Evolutionary conservation across 192 early-diverging fungal genomes (phyloP), one percentile per base, ranked within the genome.

Genomic region (Martensiomyces pterosporus): DNA sequence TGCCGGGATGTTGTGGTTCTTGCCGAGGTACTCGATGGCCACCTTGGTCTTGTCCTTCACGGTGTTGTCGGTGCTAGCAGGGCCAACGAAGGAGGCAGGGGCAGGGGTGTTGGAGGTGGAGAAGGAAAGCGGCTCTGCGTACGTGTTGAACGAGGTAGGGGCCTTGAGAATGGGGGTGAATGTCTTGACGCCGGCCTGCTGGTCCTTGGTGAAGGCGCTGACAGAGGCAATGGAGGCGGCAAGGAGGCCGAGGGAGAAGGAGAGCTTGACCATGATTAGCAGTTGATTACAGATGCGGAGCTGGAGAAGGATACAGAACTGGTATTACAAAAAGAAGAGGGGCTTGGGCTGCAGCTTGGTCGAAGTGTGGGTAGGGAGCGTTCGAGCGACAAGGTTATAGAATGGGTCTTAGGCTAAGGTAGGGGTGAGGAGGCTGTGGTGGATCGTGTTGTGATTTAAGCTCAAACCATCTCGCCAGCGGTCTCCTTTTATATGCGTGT

Each of bases 131-230:
- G 60, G 60, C 9, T 24, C 15, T 15, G 26, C 24, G 46, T 61
- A 61, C 18, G 54, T 51, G 21, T 38, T 61, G 22, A 61, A 47
- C 33, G n/a, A 7, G 0, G 50, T 24, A 7, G 23, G n/a, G 38
- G 21, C 25, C 46, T 49, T 49, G 13, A 62, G 60, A 14, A 22
- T 15, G 2, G 60, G 60, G 3, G 46, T 44, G 36, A 62, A 62
- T 25, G 46, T 52, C 35, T 48, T 62, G 21, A 61, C 29, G 29
- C 29, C 29, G 29, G 29, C 29, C 29, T 32, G 29, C 29, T 5
- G 29, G 29, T 32, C 29, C 29, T 32, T 32, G 29, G 29, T 8
- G 5, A 12, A 8, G 29, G 5, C 29, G 5, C 6, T 12, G 29
- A 12, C 29, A 32, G 29, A 5, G 5, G 12, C 29, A 32, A 32